Percentiles rank a stretch among this genome's conserved stretches.
These are phyloP conservation scores for Hypoxylon sp. DNA, from an alignment of 2,329 filamentous ascomycete species.

Conservation along the genomic window DNA sequence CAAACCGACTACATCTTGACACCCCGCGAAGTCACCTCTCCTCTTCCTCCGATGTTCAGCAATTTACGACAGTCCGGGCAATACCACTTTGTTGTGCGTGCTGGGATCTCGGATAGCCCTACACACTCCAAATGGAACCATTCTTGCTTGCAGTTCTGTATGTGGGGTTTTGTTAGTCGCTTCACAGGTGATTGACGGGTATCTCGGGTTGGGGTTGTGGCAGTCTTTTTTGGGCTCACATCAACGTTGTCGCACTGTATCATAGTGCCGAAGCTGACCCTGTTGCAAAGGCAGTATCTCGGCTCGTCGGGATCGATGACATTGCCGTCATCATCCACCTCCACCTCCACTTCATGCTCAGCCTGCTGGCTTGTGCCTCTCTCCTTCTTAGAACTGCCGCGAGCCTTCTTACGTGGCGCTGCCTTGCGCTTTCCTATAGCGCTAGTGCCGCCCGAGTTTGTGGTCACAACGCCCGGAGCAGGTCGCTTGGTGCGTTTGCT, in stretches of 20 bases:
- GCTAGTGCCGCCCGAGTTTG: slow-evolving; percentile 67
- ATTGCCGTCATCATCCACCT: slow-evolving; percentile 73
- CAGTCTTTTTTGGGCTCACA: slow-evolving; percentile 58
- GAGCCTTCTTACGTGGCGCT: slow-evolving; percentile 71
- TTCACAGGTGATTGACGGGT: slow-evolving; percentile 23
- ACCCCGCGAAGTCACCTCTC: slow-evolving; percentile 68
- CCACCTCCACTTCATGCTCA: slow-evolving; percentile 61
- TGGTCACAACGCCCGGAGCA: slow-evolving; percentile 75
- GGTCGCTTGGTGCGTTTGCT: slow-evolving; percentile 72
- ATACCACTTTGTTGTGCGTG: slow-evolving; percentile 82
- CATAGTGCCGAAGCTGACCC: slow-evolving; percentile 84
- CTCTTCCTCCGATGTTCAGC: slow-evolving; percentile 69
- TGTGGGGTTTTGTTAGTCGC: slow-evolving; percentile 39
- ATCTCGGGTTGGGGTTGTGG: slow-evolving; percentile 28
- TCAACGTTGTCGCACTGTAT: slow-evolving; percentile 82
- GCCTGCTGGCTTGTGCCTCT: slow-evolving; percentile 53
- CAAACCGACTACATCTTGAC: slow-evolving; percentile 53
- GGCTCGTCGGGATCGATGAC: slow-evolving; percentile 78
- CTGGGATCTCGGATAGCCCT: slow-evolving; percentile 71
- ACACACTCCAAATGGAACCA: slow-evolving; percentile 89
- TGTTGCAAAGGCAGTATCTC: slow-evolving; percentile 79
- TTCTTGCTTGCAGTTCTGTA: slow-evolving; percentile 75
- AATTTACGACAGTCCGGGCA: slow-evolving; percentile 77
- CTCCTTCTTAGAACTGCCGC: slow-evolving; percentile 51
- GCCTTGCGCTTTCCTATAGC: slow-evolving; percentile 77